phyloP scores from a whole-genome alignment of 2,329 filamentous ascomycete species.

The Venturia pyrina region DNA sequence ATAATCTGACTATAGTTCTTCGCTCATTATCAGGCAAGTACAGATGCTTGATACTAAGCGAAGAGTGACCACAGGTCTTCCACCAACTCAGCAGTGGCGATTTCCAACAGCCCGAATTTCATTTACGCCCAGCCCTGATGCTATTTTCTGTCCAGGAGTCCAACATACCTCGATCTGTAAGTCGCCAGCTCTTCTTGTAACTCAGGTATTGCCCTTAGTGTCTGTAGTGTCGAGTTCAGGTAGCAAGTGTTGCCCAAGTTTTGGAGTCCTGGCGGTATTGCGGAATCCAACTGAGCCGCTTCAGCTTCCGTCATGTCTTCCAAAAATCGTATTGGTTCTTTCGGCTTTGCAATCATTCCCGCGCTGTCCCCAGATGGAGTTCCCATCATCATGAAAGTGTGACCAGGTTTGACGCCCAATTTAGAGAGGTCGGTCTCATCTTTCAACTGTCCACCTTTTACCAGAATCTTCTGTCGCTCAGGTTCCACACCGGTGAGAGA shows the following conservation, averaged over 20 bases:
- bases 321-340: conserved; percentile 74
- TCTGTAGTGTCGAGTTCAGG: conserved; percentile 94
- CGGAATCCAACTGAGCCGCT: conserved; percentile 69
- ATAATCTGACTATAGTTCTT: too few species aligned
- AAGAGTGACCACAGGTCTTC: background rate
- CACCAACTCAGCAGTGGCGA: background rate
- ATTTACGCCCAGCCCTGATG: conserved; percentile 12
- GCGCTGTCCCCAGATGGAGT: conserved; percentile 59
- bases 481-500: conserved; percentile 94
- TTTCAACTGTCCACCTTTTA: conserved; percentile 91
- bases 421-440: conserved; percentile 82
- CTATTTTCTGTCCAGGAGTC: conserved; percentile 20
- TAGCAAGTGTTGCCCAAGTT: conserved; percentile 99
- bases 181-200: conserved; percentile 67
- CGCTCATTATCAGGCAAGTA: background rate
- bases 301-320: conserved; percentile 98
- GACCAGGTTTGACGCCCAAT: conserved; percentile 74
- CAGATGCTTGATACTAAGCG: background rate
- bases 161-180: conserved; percentile 40
- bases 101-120: background rate
- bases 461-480: conserved; percentile 87
- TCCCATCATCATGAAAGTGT: conserved; percentile 94
- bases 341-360: conserved; percentile 53
- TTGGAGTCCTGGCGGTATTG: conserved; percentile 75
- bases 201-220: conserved; percentile 79